Evolutionary conservation across 148 eudicot genomes (phyloP).

Genomic region (Selenicereus undatus): DNA sequence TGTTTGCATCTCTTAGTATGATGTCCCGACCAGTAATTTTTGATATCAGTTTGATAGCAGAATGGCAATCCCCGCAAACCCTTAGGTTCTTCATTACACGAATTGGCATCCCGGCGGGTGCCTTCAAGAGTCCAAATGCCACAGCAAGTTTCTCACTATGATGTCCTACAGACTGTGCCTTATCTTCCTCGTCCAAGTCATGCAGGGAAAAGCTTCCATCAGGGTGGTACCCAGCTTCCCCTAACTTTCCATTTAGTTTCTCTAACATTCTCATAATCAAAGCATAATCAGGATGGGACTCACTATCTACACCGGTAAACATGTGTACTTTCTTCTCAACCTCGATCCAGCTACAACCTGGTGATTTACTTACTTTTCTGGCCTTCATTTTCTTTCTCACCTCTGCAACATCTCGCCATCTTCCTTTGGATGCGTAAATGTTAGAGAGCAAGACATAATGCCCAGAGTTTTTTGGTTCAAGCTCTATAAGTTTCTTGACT

Average conservation of each 20-base stretch:
- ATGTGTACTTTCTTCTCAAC: constrained; percentile 47
- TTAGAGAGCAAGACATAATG: constrained; percentile 47
- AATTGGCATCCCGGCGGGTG: constrained; percentile 35
- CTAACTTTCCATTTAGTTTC: constrained; percentile 31
- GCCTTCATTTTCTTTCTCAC: constrained; percentile 39
- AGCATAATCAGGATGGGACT: constrained; percentile 38
- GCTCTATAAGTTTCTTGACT: constrained; percentile 35
- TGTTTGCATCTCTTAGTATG: constrained; percentile 48
- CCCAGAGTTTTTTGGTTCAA: constrained; percentile 42
- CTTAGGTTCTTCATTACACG: constrained; percentile 50
- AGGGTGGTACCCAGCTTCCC: constrained; percentile 47
- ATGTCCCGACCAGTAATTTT: constrained; percentile 40
- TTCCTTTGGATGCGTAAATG: constrained; percentile 44
- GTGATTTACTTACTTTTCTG: constrained; percentile 37
- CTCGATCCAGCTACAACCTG: constrained; percentile 59
- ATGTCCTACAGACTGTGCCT: constrained; percentile 32
- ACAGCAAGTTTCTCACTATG: constrained; percentile 56
- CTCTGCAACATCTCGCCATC: constrained; percentile 39
- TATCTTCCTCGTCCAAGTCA: constrained; percentile 49
- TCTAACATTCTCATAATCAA: constrained; percentile 30
- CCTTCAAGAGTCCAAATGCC: constrained; percentile 46
- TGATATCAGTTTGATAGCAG: constrained; percentile 41
- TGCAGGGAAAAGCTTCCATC: constrained; percentile 42
- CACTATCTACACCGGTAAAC: constrained; percentile 41
- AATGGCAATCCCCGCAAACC: constrained; percentile 56